These are phyloP conservation scores for Boletus rex-veris DNA, from an alignment of 768 basidiomycete species.

Conservation along the genomic window DNA sequence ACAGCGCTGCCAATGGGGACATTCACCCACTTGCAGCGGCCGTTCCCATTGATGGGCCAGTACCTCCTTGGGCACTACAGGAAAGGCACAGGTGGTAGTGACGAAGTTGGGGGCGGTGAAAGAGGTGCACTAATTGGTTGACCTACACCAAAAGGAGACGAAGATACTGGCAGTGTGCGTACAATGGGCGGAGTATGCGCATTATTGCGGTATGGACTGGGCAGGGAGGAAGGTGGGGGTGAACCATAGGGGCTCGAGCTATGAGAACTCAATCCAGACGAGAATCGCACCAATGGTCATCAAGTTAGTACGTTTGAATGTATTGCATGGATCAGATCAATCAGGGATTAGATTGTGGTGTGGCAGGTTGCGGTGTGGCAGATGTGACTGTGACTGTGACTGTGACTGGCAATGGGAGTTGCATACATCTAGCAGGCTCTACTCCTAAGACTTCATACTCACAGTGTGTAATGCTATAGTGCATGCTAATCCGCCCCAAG, in stretches of 20 bases:
- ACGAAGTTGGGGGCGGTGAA: conserved; percentile 24
- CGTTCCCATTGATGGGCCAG: background rate
- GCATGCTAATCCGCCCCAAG: too few species aligned
- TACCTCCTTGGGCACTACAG: background rate
- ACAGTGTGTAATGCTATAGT: too few species aligned
- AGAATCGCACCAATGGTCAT: too few species aligned
- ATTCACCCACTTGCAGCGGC: conserved; percentile 14
- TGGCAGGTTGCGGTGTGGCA: too few species aligned
- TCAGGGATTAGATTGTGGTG: too few species aligned
- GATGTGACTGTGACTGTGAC: too few species aligned
- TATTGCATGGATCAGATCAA: too few species aligned
- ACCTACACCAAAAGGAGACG: background rate
- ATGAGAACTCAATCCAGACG: conserved; percentile 8
- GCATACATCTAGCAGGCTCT: too few species aligned
- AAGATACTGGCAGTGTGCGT: conserved; percentile 7
- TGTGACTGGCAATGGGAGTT: too few species aligned
- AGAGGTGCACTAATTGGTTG: conserved; percentile 10
- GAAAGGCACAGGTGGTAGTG: conserved; percentile 21
- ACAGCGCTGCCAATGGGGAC: conserved; percentile 13
- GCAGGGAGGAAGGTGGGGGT: background rate
- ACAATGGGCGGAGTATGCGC: background rate
- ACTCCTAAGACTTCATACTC: too few species aligned
- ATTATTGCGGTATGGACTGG: background rate
- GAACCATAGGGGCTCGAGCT: conserved; percentile 8
- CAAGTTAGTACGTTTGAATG: too few species aligned